Base-by-base conservation (phyloP, 2,329 filamentous ascomycete species). In the Trichocomaceae sp. region DNA sequence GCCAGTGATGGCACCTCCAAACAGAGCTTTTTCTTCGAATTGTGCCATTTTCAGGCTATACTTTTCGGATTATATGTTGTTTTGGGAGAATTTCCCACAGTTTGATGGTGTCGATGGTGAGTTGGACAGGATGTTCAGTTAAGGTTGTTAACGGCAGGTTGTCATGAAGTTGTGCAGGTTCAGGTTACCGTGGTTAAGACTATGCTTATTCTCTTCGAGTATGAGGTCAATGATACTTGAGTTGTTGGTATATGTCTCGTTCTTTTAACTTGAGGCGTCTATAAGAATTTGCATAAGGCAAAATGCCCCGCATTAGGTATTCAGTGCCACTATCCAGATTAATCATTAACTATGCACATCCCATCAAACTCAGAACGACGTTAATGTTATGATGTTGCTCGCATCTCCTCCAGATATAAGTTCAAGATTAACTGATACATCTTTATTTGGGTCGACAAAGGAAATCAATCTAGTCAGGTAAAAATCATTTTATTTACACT, bases 1-100 rank as follows among this genome's bases (percentile, higher is more conserved):
- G 47, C 66, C 69, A 37, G 62, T 62, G 20, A 72, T 69, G 49
- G 69, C 66, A 33, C 64, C 65, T 52, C 69, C 69, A 55, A 70
- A 72, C 59, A 72, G 65, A 13, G 60, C 63, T 58, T 65, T 62
- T 47, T 65, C 55, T 39, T 58, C 57, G 57, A 62, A 49, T 39
- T 48, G 44, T 5, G 54, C 15, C 61, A 55, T 49, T 17, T 35
- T 6, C 2, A 12, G 19, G 13, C 19, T 3, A 19, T 42, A 13
- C 13, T 20, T 19, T n/a, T 6, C 19, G n/a, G 15, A 41, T 19
- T 19, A 19, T 41, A 2, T 19, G n/a, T 35, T 13, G 31, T 13
- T 5, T 29, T 9, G 8, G 7, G 26, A 8, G 8, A 9, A 3
- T 35, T 35, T 8, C 10, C 31, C 31, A 41, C 37, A 8, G 37